These are phyloP conservation scores for Prunella vulgaris DNA, from an alignment of 257 asterid genomes.

Conservation along the genomic window DNA sequence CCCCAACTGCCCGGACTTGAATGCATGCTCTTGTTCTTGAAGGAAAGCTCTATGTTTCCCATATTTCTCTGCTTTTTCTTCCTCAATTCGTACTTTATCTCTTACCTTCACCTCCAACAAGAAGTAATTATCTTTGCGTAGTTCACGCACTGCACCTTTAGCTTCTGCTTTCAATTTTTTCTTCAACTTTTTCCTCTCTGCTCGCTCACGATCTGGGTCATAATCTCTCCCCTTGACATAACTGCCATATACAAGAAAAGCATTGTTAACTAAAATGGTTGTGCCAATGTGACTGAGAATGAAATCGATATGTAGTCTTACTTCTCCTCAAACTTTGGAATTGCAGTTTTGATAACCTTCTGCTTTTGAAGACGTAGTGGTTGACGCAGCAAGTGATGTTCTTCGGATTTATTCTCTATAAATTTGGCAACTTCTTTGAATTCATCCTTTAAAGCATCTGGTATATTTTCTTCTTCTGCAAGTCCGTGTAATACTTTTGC, in stretches of 20 bases:
- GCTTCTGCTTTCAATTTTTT: slow-evolving; percentile 56
- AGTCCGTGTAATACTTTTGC: slow-evolving; percentile 44
- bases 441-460: slow-evolving; percentile 51
- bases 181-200: slow-evolving; percentile 66
- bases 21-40: slow-evolving; percentile 95
- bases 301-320: slow-evolving; percentile 21
- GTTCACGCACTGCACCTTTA: slow-evolving; percentile 73
- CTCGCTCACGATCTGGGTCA: slow-evolving; percentile 93
- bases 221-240: slow-evolving; percentile 93
- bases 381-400: slow-evolving; percentile 55
- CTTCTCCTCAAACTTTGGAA: slow-evolving; percentile 90
- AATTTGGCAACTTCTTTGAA: slow-evolving; percentile 36
- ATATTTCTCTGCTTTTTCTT: slow-evolving; percentile 65
- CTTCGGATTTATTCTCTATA: slow-evolving; percentile 51
- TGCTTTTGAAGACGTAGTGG: slow-evolving; percentile 69
- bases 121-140: slow-evolving; percentile 78
- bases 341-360: slow-evolving; percentile 56
- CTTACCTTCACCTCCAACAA: slow-evolving; percentile 61
- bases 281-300: background rate
- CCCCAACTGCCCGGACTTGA: slow-evolving; percentile 91
- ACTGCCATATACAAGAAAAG: slow-evolving; percentile 39
- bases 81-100: slow-evolving; percentile 45
- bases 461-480: slow-evolving; percentile 45
- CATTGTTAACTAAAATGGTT: background rate
- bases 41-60: slow-evolving; percentile 75